Base-by-base conservation (phyloP, 2,329 filamentous ascomycete species). In the Madurella mycetomatis region DNA sequence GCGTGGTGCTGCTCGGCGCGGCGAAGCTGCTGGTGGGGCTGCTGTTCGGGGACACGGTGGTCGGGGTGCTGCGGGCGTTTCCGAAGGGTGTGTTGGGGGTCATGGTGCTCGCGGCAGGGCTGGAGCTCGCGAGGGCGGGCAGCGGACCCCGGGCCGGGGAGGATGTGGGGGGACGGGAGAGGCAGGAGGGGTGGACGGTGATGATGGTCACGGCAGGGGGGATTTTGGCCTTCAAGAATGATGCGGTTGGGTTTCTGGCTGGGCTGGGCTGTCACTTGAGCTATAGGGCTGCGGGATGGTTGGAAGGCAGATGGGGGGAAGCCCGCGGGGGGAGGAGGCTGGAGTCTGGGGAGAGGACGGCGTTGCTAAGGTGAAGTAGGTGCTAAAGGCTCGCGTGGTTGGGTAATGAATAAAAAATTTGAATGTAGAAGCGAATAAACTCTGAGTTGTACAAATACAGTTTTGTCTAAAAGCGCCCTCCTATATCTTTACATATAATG, bases 191-290 rank as follows among this genome's bases (percentile, higher is more conserved):
- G 54, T 96, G 90, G 88, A 88, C 84, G 18, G 86, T 96, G 0
- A 95, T 96, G 91, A 78, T 96, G 55, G 86, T 92, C 58, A 97
- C 92, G 0, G 84, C 90, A 9, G 91, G 88, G 0, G 81, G 87
- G 2, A 79, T 95, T 51, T 71, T 97, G 47, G 90, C 90, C 0
- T 96, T 95, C 65, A 87, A 84, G 69, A 97, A 96, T 66, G 92
- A 95, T 70, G 91, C 86, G 0, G 81, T 96, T 5, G 92, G 92
- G 0, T 96, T 96, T 64, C 56, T 88, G 13, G 89, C 87, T 0
- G 92, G 92, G 0, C 81, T 95, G 77, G 68, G 88, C 3, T 95
- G 90, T 68, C 84, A 92, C 70, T 86, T 80, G 72, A 82, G 83
- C 0, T 88, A 91, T 63, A 69, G 71, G 60, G 32, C 80, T 56